These are phyloP conservation scores for Gossypium ekmanianum DNA, from an alignment of 345 rosid genomes.

Conservation along the genomic window DNA sequence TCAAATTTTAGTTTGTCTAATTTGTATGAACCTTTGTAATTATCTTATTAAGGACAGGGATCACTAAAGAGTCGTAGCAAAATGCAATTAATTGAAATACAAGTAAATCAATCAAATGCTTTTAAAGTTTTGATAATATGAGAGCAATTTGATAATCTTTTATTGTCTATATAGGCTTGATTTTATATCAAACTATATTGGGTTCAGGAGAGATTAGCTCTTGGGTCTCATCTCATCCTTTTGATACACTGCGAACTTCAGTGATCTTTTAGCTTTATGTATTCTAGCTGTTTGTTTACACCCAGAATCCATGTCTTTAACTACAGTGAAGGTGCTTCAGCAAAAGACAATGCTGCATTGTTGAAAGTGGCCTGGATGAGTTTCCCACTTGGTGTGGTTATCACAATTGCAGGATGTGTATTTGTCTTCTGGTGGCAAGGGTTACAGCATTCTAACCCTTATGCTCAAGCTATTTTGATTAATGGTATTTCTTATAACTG, in stretches of 20 bases:
- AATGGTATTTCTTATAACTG: conserved; percentile 49
- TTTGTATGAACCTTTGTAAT: background rate
- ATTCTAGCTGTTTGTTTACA: background rate
- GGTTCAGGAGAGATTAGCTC: background rate
- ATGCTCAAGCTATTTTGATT: conserved; percentile 75
- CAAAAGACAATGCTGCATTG: conserved; percentile 37
- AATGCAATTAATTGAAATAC: background rate
- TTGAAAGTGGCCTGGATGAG: conserved; percentile 86
- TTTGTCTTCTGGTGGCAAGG: conserved; percentile 88
- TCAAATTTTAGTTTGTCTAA: background rate
- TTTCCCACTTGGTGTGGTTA: conserved; percentile 59
- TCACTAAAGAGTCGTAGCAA: background rate
- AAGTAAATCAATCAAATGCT: background rate
- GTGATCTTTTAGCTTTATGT: background rate
- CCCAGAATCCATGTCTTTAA: conserved; percentile 14
- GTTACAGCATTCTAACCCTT: conserved; percentile 51
- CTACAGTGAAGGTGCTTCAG: conserved; percentile 49
- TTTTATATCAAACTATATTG: background rate
- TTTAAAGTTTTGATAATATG: background rate
- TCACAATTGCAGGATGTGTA: conserved; percentile 46
- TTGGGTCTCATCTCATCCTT: background rate
- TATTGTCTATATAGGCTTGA: background rate
- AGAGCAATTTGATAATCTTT: background rate
- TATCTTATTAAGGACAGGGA: background rate
- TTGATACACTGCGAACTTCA: background rate